Evolutionary conservation across 108 stramenopile species (phyloP), one percentile per base, ranked within the genome.

Genomic region (Pseudonitzschia pungens): DNA sequence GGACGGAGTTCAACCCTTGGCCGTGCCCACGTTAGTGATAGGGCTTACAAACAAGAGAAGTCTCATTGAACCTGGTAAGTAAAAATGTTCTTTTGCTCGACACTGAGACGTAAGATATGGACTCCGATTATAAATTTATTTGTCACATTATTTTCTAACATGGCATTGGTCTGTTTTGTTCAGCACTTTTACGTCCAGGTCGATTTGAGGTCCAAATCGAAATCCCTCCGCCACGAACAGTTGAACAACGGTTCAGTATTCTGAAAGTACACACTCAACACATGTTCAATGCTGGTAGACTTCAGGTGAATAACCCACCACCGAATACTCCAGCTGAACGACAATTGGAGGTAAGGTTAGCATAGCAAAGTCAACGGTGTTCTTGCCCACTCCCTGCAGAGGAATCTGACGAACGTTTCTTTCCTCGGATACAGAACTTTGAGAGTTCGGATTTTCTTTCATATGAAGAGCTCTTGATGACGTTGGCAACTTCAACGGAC

Each of bases 31-130:
- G 20, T 83, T 98, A 10, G 85, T 97, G 20, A 89, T 97, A 70
- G 98, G 95, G 27, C 71, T 96, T 78, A 98, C 98, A 12, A 98
- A 98, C 73, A 87, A 95, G 51, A 85, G 88, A 40, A 91, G 91
- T 41, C 84, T 98, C 51, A 87, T 94, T 62, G 93, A 94, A 54
- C 84, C 92, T 36, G 89, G 77, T 78, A 63, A 59, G 77, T 72
- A 6, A 3, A 48, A 48, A 48, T 11, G 2, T 4, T n/a, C n/a
- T 10, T 48, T 48, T 1, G 24, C n/a, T 7, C 5, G 14, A 48
- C 1, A 11, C 14, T 18, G 14, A 48, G 14, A 48, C 14, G 14
- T 18, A 4, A 48, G 14, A 48, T 8, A 10, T 48, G 45, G 14
- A 2, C 14, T 48, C 2, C 9, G 45, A 18, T 2, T 18, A 4